These are phyloP conservation scores for Cruciata laevipes DNA, from an alignment of 257 asterid genomes.

Conservation along the genomic window DNA sequence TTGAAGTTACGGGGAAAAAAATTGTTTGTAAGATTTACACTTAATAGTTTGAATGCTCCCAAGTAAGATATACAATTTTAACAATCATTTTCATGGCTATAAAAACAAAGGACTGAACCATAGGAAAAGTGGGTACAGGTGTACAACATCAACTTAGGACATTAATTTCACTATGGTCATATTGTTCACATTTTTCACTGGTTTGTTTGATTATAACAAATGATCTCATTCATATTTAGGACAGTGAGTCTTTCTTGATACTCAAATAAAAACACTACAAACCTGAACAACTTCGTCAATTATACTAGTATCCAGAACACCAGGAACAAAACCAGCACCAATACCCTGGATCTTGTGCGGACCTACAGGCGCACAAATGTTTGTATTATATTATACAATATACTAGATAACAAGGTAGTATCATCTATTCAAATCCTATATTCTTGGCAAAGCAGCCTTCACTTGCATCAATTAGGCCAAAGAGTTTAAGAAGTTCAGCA, in stretches of 20 bases:
- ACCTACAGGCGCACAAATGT: conserved; percentile 37
- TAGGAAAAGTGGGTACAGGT: background rate
- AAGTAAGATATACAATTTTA: background rate
- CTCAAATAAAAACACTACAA: conserved; percentile 16
- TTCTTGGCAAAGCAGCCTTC: background rate
- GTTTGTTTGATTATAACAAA: background rate
- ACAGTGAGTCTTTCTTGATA: background rate
- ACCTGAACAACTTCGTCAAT: conserved; percentile 89
- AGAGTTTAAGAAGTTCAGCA: background rate
- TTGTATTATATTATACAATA: background rate
- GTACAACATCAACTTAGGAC: no score
- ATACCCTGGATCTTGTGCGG: conserved; percentile 98
- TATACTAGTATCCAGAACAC: conserved; percentile 63
- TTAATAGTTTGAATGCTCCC: background rate
- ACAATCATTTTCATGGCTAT: background rate
- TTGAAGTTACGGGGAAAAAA: background rate
- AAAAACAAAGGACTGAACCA: background rate
- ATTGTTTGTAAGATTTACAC: background rate
- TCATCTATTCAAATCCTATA: background rate
- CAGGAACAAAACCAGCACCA: conserved; percentile 95
- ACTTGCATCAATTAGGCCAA: background rate
- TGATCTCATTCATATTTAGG: background rate
- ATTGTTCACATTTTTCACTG: background rate
- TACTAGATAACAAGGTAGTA: conserved; percentile 13
- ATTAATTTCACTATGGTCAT: background rate